These are phyloP conservation scores for Lumnitzera racemosa DNA, from an alignment of 345 rosid genomes.

Conservation along the genomic window DNA sequence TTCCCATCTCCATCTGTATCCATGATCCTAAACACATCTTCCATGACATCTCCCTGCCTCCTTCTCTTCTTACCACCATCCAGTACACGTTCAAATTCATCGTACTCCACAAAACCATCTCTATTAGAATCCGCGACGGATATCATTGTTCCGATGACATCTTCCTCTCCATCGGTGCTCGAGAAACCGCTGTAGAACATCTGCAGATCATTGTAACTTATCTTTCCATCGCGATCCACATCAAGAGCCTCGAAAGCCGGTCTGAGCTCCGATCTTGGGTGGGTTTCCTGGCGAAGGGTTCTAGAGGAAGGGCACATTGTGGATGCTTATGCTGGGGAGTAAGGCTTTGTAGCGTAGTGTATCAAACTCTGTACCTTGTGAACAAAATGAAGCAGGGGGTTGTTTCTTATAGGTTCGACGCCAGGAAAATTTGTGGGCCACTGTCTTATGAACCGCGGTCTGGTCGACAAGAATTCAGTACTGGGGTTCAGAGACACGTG, in stretches of 20 bases:
- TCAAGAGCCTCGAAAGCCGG: constrained; percentile 71
- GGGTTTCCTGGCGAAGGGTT: too few species aligned
- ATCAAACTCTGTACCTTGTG: too few species aligned
- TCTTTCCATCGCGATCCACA: constrained; percentile 75
- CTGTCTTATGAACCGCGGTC: too few species aligned
- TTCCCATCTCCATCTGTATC: constrained; percentile 73
- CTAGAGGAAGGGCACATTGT: too few species aligned
- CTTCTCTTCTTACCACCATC: constrained; percentile 1
- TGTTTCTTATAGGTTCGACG: too few species aligned
- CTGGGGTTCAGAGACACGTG: too few species aligned
- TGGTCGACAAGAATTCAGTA: too few species aligned
- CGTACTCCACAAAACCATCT: constrained; percentile 76
- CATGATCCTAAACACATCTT: constrained; percentile 58
- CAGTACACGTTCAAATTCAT: constrained; percentile 61
- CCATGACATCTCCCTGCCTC: constrained; percentile 11
- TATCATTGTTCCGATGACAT: constrained; percentile 57
- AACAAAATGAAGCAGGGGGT: too few species aligned
- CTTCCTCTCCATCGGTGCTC: constrained; percentile 21
- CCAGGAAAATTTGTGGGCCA: too few species aligned
- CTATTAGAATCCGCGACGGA: constrained; percentile 57
- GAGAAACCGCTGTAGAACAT: constrained; percentile 39
- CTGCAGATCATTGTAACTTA: constrained; percentile 54
- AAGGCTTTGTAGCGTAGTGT: too few species aligned
- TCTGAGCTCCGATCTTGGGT: constrained; percentile 12
- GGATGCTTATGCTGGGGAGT: too few species aligned